Conservation (phyloP, 257 asterid species). For the Capsicum baccatum region DNA sequence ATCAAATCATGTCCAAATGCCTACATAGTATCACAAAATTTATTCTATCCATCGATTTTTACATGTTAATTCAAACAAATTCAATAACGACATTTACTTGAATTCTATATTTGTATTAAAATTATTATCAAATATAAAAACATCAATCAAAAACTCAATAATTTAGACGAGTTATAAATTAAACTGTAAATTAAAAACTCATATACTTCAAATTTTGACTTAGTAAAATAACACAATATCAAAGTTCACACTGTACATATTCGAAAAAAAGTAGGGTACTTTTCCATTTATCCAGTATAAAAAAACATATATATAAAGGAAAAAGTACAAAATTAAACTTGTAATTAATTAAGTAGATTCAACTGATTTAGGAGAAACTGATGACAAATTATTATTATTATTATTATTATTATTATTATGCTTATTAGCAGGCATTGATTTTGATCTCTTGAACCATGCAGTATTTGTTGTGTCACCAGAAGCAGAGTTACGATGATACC, state of each 20-base stretch:
- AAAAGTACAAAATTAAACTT: background rate
- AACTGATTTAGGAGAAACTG: constrained; percentile 34
- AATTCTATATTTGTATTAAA: background rate
- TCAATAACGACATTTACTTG: background rate
- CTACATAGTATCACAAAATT: background rate
- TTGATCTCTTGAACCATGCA: constrained; percentile 35
- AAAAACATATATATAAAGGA: background rate
- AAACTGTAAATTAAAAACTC: background rate
- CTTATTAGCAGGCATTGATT: constrained; percentile 31
- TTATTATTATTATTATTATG: background rate
- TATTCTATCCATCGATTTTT: background rate
- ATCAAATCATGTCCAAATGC: background rate
- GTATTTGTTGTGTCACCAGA: background rate
- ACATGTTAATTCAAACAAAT: background rate
- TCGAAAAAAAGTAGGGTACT: background rate
- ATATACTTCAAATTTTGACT: background rate
- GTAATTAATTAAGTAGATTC: constrained; percentile 28
- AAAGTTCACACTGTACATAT: background rate
- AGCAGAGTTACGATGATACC: constrained; percentile 32
- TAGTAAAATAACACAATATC: background rate
- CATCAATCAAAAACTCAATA: background rate
- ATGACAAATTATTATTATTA: background rate
- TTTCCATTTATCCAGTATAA: background rate
- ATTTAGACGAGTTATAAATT: background rate
- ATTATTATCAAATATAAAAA: background rate